A percentile compares a stretch with the other conserved stretches of the same genome.
Conservation (phyloP, 345 rosid genomes). For the Eucalyptus pauciflora region DNA sequence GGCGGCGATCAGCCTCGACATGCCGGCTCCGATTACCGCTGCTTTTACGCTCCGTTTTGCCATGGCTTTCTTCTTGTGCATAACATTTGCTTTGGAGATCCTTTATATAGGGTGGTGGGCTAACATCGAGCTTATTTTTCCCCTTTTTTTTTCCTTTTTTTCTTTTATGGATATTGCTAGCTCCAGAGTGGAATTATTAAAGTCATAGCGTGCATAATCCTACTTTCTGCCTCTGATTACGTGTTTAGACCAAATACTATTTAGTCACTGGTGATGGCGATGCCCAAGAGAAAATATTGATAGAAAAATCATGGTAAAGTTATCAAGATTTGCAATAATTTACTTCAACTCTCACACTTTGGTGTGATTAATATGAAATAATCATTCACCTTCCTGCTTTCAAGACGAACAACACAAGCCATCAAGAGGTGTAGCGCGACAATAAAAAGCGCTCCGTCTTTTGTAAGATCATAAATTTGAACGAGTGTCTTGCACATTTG, state of each 20-base stretch:
- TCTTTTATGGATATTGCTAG: background rate
- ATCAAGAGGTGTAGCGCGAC: too few species aligned
- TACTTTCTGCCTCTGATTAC: background rate
- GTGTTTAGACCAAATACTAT: background rate
- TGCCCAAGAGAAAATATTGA: background rate
- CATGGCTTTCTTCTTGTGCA: background rate
- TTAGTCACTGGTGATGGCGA: background rate
- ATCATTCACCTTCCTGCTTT: too few species aligned
- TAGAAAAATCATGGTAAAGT: background rate
- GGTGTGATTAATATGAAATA: too few species aligned
- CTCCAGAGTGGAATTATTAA: background rate
- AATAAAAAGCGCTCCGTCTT: too few species aligned
- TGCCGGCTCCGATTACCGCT: slow-evolving; percentile 17
- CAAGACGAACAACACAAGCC: too few species aligned
- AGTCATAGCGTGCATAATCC: background rate
- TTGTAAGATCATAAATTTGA: too few species aligned
- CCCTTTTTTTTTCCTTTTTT: too few species aligned
- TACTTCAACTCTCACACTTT: too few species aligned
- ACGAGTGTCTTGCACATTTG: too few species aligned
- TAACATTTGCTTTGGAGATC: background rate
- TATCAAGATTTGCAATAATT: background rate
- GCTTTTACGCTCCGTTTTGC: background rate
- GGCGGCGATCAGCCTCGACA: slow-evolving; percentile 5
- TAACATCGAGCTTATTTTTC: background rate
- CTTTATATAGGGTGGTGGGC: background rate